Percentiles rank a stretch among this genome's conserved stretches.
phyloP scores from a whole-genome alignment of 1,139 yeast genomes.

The Ogataea hybrid region DNA sequence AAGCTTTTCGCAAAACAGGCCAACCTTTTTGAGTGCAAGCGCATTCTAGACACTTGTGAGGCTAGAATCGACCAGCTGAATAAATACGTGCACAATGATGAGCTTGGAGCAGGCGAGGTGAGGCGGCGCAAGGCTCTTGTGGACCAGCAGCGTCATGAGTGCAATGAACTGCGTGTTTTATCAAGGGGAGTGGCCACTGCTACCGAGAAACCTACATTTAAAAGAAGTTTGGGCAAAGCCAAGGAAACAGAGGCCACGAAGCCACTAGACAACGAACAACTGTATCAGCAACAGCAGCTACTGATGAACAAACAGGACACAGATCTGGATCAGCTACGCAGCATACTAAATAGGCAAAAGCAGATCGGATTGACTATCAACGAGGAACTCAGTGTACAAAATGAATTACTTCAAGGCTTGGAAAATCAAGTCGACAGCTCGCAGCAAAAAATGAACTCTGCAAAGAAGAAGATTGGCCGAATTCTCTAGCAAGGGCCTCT shows the following conservation, averaged over 20 bases:
- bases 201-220: conserved; percentile 10
- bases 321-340: conserved; percentile 56
- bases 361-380: conserved; percentile 73
- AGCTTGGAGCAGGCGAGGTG: conserved; percentile 42
- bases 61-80: conserved; percentile 27
- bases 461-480: conserved; percentile 56
- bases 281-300: conserved; percentile 62
- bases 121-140: conserved; percentile 42
- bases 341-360: conserved; percentile 62
- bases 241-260: conserved; percentile 67
- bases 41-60: conserved; percentile 20
- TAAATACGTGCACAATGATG: conserved; percentile 26
- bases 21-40: conserved; percentile 26
- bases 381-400: conserved; percentile 73
- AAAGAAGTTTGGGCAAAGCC: conserved; percentile 58
- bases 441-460: conserved; percentile 55
- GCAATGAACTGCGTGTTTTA: conserved; percentile 31
- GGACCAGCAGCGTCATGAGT: conserved; percentile 38
- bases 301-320: conserved; percentile 65
- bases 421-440: conserved; percentile 65
- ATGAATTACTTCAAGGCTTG: conserved; percentile 65
- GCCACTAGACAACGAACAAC: conserved; percentile 52
- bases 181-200: conserved; percentile 30
- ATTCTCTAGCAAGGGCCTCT: conserved; percentile 51
- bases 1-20: conserved; percentile 23